Evolutionary conservation across 2,329 filamentous ascomycete species (phyloP), one percentile per base, ranked within the genome.

Genomic region (Fusarium multiceps): DNA sequence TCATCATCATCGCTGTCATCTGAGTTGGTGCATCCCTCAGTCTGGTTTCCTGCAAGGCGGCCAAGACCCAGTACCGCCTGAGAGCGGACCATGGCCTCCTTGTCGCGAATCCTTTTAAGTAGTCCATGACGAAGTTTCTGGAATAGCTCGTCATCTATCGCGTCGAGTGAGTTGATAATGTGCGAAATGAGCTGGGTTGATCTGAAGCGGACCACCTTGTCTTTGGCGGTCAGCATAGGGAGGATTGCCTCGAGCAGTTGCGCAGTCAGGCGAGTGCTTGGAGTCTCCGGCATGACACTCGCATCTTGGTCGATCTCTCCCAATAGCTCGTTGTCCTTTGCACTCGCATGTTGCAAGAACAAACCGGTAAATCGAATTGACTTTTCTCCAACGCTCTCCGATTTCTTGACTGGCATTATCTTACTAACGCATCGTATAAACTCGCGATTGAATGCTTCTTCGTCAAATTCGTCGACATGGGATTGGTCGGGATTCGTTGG

Each of bases 1-100:
- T 87, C 86, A 13, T 86, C 86, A 23, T 92, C 90, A 61, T 92
- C 90, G 62, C 89, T 91, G 40, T 90, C 90, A 47, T 93, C 91
- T 13, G 90, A 88, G 68, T 92, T 87, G 37, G 86, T 87, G 72
- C 89, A 89, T 13, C 89, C 91, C 58, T 92, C 92, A 7, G 91
- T 88, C 71, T 92, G 89, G 72, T 93, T 93, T 23, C 91, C 91
- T 9, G 93, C 93, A 54, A 98, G 84, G 32, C 94, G 88, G 9
- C 93, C 93, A n/a, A 99, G 85, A 7, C 94, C 95, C 67, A 97
- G 85, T 2, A 97, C 93, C 9, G 96, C 96, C 79, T 99, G 96
- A 8, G 96, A 90, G 63, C 96, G 90, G 11, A 99, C 93, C 78
- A 94, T 92, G 9, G 94, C 88, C 78, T 99, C 96, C 80, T 98